Base-by-base conservation (phyloP, 192 early-diverging fungal species). In the Phlyctochytrium planicorne region DNA sequence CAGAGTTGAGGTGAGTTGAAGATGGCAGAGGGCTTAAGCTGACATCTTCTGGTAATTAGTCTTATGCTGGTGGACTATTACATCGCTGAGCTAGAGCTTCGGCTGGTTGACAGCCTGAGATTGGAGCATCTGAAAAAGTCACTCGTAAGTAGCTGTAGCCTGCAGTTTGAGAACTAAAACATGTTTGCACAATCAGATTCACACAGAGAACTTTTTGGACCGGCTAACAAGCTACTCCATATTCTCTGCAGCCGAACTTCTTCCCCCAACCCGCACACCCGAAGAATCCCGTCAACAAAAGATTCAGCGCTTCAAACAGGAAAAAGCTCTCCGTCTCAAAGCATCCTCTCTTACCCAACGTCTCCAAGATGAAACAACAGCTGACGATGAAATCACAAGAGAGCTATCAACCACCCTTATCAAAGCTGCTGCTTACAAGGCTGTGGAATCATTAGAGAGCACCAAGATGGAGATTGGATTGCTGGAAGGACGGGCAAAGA, bases 401-500 rank as follows among this genome's bases (percentile, higher is more conserved):
- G 87, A 94, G 14, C 71, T 89, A 59, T 82, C 87, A 2, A 52
- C 93, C 34, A 83, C 86, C n/a, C 81, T 90, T 17, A 75, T 97
- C 52, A 82, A 92, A 27, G 79, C 92, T 1, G 82, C 86, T 61
- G 82, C 93, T 14, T 80, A 91, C 62, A 83, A 89, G 66, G 77
- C 90, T 0, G 67, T 92, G 33, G 91, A 95, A 35, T 80, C 86
- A 20, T 72, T 94, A 30, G 71, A 78, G 0, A 68, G 85, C 23
- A 88, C 95, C 50, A 72, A 87, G 37, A 89, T 93, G 65, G 96
- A 98, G 75, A 70, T 89, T 2, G 83, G 82, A 20, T 83, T 97
- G 84, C 78, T 96, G 14, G 77, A 88, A 59, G 81, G 89, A 69
- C 90, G 91, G 30, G 91, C 77, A 79, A 47, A 73, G 76, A 30